Conservation (phyloP, 495 filamentous ascomycete genomes). For the Hyaloscypha variabilis region DNA sequence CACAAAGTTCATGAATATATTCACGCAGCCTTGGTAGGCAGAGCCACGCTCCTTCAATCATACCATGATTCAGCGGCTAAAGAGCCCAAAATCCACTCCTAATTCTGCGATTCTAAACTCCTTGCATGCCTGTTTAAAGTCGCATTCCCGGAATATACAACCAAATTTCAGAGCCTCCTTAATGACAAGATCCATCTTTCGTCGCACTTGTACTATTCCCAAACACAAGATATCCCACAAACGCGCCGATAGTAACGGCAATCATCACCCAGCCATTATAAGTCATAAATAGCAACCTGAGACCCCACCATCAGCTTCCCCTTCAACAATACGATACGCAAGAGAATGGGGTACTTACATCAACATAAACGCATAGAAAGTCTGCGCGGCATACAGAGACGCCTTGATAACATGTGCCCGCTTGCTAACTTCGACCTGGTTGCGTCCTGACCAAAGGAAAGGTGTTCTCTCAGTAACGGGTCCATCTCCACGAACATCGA, state of each 20-base stretch:
- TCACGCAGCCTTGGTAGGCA: not conserved
- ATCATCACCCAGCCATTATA: slow-evolving; percentile 99
- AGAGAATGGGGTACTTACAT: slow-evolving; percentile 71
- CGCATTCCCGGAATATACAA: not conserved
- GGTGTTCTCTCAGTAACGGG: slow-evolving; percentile 56
- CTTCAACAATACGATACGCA: not conserved
- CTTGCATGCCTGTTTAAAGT: not conserved
- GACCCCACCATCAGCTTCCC: slow-evolving; percentile 11
- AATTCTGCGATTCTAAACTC: not conserved
- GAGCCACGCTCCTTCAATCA: not conserved
- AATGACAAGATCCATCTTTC: slow-evolving; percentile 94
- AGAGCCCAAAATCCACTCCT: not conserved
- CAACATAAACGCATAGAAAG: slow-evolving; percentile 99
- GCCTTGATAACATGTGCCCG: slow-evolving; percentile 77
- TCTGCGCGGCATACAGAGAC: slow-evolving; percentile 86
- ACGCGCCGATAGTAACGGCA: slow-evolving; percentile 84
- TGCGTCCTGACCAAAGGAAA: slow-evolving; percentile 57
- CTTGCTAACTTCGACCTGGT: slow-evolving; percentile 52
- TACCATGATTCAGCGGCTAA: not conserved
- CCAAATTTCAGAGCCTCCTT: slow-evolving; percentile 11
- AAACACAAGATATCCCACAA: slow-evolving; percentile 85
- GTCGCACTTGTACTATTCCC: slow-evolving; percentile 61
- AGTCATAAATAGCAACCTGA: slow-evolving; percentile 99
- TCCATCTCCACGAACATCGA: slow-evolving; percentile 13
- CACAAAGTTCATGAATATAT: not conserved